These are phyloP conservation scores for Rosa hybrid DNA, from an alignment of 331 rosid genomes.

Conservation along the genomic window DNA sequence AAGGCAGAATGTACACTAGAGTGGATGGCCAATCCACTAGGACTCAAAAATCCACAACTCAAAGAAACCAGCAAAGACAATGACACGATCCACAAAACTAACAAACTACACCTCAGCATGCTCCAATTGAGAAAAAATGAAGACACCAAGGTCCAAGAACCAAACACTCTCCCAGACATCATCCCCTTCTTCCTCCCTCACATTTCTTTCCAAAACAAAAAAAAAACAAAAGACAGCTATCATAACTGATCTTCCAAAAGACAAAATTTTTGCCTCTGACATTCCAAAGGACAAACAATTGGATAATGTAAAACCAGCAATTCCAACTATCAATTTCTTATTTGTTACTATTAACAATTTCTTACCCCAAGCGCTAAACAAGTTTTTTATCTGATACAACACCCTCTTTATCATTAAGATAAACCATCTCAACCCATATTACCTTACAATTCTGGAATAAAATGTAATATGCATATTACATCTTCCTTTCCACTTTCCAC, in stretches of 20 bases:
- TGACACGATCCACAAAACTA: not conserved
- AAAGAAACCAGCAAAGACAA: not conserved
- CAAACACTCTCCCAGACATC: not conserved
- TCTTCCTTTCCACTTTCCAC: no score
- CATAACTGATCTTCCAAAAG: not conserved
- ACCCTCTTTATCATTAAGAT: no score
- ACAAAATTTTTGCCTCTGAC: not conserved
- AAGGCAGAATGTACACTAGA: not conserved
- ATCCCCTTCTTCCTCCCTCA: not conserved
- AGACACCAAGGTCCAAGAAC: not conserved
- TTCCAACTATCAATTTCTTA: not conserved
- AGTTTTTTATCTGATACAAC: no score
- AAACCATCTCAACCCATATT: no score
- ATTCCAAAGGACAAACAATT: not conserved
- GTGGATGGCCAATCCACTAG: not conserved
- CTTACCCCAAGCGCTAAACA: not conserved
- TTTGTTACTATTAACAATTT: no score
- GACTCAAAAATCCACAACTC: not conserved
- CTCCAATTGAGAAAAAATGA: not conserved
- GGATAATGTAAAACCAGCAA: not conserved
- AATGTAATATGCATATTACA: no score
- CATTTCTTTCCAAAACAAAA: not conserved
- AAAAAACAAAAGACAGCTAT: not conserved
- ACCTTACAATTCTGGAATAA: no score
- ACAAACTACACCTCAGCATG: not conserved